Conservation (phyloP, 2,329 filamentous ascomycete genomes). For the Diplodia intermedia region DNA sequence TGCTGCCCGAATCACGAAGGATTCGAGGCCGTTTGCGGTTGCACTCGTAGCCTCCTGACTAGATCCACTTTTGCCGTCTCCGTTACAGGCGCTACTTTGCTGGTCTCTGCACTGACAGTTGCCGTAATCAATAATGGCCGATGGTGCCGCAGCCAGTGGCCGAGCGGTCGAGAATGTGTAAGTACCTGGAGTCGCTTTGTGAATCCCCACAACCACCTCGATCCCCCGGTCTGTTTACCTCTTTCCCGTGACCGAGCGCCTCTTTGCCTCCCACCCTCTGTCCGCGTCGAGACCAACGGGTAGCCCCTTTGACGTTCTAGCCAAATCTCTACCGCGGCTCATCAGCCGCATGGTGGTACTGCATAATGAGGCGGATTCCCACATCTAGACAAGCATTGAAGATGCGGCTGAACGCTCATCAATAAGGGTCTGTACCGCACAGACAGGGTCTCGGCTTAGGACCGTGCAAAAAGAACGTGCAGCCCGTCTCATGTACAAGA, state of each 20-base stretch:
- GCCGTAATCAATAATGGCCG: not conserved
- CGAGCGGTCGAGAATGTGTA: not conserved
- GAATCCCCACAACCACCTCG: not conserved
- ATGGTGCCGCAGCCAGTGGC: not conserved
- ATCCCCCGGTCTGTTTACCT: not conserved
- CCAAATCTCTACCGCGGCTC: not conserved
- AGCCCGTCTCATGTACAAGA: not conserved
- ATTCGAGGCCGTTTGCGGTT: slow-evolving; percentile 1
- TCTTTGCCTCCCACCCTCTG: not conserved
- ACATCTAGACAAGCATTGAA: not conserved
- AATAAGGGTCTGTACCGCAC: not conserved
- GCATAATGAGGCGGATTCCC: not conserved
- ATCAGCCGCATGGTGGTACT: not conserved
- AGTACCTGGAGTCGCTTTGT: not conserved
- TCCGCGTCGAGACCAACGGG: not conserved
- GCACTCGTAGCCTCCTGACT: slow-evolving; percentile 1
- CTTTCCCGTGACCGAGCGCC: not conserved
- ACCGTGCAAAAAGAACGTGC: not conserved
- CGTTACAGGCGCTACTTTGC: not conserved
- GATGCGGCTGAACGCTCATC: not conserved
- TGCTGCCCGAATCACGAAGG: not conserved
- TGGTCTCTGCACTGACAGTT: not conserved
- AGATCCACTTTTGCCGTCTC: not conserved
- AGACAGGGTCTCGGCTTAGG: not conserved
- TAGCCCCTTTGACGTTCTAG: not conserved